phyloP scores from a whole-genome alignment of 257 asterid species.

The Solanum sitiens region DNA sequence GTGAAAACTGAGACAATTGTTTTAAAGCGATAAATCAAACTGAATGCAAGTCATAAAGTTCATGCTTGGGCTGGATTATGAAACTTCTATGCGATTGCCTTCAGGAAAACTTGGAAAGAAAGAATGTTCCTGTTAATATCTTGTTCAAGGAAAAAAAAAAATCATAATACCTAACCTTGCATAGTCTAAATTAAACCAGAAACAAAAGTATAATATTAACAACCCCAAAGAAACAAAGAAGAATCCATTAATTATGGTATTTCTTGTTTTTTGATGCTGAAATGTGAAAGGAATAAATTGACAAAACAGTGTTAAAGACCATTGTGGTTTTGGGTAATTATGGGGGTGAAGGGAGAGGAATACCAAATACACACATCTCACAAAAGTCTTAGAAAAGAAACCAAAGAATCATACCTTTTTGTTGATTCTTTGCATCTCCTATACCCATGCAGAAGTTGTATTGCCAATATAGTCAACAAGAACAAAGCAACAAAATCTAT shows the following conservation, averaged over 20 bases:
- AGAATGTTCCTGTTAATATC: not conserved
- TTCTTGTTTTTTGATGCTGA: not conserved
- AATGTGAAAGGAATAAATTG: not conserved
- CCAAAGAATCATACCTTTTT: not conserved
- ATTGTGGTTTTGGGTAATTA: not conserved
- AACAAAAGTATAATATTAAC: not conserved
- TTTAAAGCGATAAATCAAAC: not conserved
- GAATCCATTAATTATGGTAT: not conserved
- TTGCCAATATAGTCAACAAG: not conserved
- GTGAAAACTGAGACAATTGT: not conserved
- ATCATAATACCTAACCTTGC: not conserved
- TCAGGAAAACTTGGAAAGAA: not conserved
- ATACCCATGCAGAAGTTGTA: not conserved
- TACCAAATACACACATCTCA: not conserved
- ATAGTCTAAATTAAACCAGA: not conserved
- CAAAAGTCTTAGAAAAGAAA: not conserved
- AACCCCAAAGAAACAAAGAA: not conserved
- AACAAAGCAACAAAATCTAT: not conserved
- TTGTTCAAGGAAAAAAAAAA: not conserved
- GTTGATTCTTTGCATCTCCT: not conserved
- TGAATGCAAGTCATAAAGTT: not conserved
- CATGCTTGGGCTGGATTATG: not conserved
- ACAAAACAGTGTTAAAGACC: not conserved
- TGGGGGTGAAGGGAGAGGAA: not conserved
- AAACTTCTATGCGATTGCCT: not conserved